Evolutionary conservation across 2,329 filamentous ascomycete species (phyloP).

Genomic region (Penicillium sp.): DNA sequence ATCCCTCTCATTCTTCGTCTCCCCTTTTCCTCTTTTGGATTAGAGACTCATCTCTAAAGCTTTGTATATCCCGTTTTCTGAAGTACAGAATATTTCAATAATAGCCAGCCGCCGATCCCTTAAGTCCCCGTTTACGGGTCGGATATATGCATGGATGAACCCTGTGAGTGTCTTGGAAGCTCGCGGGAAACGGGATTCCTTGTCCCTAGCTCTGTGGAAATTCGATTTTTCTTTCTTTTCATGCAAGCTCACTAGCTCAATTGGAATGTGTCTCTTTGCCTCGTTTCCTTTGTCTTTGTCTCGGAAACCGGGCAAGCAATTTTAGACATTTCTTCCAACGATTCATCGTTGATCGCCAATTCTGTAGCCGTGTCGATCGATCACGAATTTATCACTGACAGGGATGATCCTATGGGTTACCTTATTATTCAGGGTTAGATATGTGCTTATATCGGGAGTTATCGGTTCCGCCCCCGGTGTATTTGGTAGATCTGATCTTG

Average conservation of each 20-base stretch:
- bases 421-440: not conserved
- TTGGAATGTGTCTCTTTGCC: conserved; percentile 3
- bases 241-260: not conserved
- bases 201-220: not conserved
- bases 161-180: conserved; percentile 3
- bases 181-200: not conserved
- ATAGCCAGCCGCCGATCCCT: not conserved
- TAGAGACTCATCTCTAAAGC: conserved; percentile 5
- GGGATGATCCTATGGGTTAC: conserved; percentile 15
- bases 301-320: conserved; percentile 5
- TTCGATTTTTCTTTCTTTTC: not conserved
- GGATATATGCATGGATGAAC: conserved; percentile 12
- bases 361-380: conserved; percentile 16
- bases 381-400: conserved; percentile 22
- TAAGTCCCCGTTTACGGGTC: conserved; percentile 12
- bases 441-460: conserved; percentile 1
- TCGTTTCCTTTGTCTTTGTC: conserved; percentile 4
- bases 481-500: not conserved
- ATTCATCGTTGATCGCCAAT: conserved; percentile 15
- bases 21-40: conserved; percentile 1
- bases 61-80: not conserved
- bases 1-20: conserved; percentile 17
- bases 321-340: conserved; percentile 7
- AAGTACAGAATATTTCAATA: conserved; percentile 8
- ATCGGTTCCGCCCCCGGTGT: no score